Base-by-base conservation (phyloP, 2,329 filamentous ascomycete species). In the Neonectria hederae region DNA sequence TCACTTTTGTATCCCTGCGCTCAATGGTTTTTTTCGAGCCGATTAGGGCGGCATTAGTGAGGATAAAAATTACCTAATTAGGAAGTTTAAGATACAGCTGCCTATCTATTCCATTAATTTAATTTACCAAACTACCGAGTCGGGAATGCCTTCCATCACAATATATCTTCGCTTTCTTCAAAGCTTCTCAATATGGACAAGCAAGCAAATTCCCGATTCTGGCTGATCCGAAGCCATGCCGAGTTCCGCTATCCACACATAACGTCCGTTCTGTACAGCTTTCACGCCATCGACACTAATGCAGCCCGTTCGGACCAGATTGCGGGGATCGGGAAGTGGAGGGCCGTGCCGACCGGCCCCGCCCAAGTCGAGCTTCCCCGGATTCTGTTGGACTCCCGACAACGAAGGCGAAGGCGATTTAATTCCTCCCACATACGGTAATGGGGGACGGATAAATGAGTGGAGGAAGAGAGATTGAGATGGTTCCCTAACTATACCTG, bases 261-360 rank as follows among this genome's bases (percentile, higher is more conserved):
- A 45, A 13, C 13, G 42, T 7, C 19, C 40, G n/a, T 19, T 4
- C 38, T 8, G n/a, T 19, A 9, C 40, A 8, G 42, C 42, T 21
- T 26, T 24, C 1, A 5, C 17, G 46, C 46, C 30, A 32, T n/a
- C n/a, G n/a, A 17, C 48, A 32, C 48, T 51, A 51, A 51, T 21
- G 28, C 28, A 51, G 8, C 30, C 40, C 5, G 13, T 11, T 32
- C 11, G 17, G 30, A 19, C 13, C n/a, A 51, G n/a, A 28, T 28
- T 63, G 54, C 60, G 54, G 46, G 59, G 54, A 26, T 54, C 60
- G 60, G 60, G 32, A 63, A 58, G 60, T 63, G 60, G 60, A 63
- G 60, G 59, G 48, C 42, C 42, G 35, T 49, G 48, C 54, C 54
- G 60, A 19, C 55, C 60, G 60, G 60, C 54, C 60, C 60, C 60